Percentiles rank a stretch among this genome's conserved stretches.
These are phyloP conservation scores for Microglena sp. DNA, from an alignment of 139 green algal genomes.

Conservation along the genomic window DNA sequence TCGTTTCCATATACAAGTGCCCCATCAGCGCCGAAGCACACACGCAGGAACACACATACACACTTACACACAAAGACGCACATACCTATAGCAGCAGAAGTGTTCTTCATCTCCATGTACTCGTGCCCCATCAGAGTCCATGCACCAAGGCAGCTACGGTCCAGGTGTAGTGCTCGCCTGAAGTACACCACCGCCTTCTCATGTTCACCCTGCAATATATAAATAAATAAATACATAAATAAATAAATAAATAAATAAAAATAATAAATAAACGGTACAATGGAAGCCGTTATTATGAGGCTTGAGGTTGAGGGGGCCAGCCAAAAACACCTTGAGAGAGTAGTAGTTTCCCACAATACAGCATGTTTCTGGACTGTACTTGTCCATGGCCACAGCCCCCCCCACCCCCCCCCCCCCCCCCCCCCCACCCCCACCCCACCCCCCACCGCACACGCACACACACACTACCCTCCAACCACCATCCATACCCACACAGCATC, in stretches of 20 bases:
- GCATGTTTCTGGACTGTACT: slow-evolving; percentile 87
- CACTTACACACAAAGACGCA: slow-evolving; percentile 5
- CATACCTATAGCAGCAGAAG: slow-evolving; percentile 23
- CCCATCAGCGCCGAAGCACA: no score
- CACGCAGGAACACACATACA: background rate
- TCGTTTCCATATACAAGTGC: background rate
- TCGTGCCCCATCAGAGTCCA: slow-evolving; percentile 99
- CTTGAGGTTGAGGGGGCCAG: no score
- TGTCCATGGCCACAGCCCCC: slow-evolving; percentile 60
- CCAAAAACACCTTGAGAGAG: slow-evolving; percentile 71
- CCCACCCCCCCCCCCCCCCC: no score
- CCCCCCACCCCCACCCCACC: no score
- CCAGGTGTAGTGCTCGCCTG: slow-evolving; percentile 77
- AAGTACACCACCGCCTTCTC: slow-evolving; percentile 88
- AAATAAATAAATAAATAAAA: background rate
- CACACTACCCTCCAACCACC: no score
- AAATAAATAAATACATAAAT: no score
- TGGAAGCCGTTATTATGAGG: no score
- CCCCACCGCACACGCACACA: no score
- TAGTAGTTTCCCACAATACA: slow-evolving; percentile 98
- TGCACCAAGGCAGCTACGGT: slow-evolving; percentile 75
- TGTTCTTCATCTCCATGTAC: slow-evolving; percentile 97
- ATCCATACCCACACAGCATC: no score
- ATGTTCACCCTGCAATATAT: slow-evolving; percentile 37
- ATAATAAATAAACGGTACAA: slow-evolving; percentile 3